Evolutionary conservation across 306 rosid genomes (phyloP).

Genomic region (Cicer judaicum): DNA sequence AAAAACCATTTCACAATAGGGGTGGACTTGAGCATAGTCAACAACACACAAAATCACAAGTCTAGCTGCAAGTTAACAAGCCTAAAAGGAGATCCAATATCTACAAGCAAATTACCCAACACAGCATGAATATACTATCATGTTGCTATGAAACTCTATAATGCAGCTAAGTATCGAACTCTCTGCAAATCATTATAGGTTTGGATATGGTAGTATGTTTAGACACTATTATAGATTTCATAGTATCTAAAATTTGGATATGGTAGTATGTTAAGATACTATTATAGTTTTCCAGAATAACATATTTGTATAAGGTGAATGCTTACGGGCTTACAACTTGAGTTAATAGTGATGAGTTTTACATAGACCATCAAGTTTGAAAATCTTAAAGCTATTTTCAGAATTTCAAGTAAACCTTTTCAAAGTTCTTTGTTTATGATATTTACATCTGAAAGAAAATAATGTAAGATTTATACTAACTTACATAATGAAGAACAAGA

Average conservation of each 20-base stretch:
- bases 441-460: conserved; percentile 6
- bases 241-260: neutral
- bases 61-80: neutral
- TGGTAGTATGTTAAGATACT: neutral
- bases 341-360: neutral
- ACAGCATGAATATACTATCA: too few species aligned
- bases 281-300: neutral
- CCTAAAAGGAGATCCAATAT: too few species aligned
- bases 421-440: conserved; percentile 15
- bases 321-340: neutral
- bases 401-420: conserved; percentile 16
- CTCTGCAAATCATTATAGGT: neutral
- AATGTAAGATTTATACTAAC: conserved; percentile 22
- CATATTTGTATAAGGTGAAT: conserved; percentile 8
- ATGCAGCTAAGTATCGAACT: too few species aligned
- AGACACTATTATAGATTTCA: neutral
- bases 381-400: conserved; percentile 8
- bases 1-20: neutral
- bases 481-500: conserved; percentile 5
- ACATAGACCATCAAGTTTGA: neutral
- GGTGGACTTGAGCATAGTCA: neutral
- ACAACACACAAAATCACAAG: conserved; percentile 2
- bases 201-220: neutral
- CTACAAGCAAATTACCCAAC: too few species aligned
- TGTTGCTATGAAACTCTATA: too few species aligned